phyloP scores from a whole-genome alignment of 192 early-diverging fungal genomes.

The Lobosporangium transversale region DNA sequence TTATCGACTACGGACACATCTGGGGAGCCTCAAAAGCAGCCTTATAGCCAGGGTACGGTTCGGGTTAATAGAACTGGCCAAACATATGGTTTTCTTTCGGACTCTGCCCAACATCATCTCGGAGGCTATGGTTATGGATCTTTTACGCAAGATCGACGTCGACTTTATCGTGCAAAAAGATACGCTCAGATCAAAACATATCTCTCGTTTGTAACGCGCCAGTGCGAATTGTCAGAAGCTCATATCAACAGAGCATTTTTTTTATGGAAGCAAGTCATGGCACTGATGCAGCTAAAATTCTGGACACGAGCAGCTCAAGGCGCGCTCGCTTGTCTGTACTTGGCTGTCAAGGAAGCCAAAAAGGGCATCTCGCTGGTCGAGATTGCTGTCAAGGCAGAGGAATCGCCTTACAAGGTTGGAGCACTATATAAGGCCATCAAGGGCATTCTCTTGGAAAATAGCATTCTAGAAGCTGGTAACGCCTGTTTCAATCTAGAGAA shows the following conservation, averaged over 20 bases:
- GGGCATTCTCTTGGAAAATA: not conserved
- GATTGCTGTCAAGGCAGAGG: not conserved
- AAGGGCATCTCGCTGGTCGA: slow-evolving; percentile 14
- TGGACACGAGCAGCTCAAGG: slow-evolving; percentile 4
- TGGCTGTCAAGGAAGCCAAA: slow-evolving; percentile 25
- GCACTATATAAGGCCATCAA: slow-evolving; percentile 15
- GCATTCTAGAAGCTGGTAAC: not conserved
- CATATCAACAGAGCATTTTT: slow-evolving; percentile 4
- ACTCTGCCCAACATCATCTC: not conserved
- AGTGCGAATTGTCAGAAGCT: not conserved
- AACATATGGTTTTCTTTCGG: no score
- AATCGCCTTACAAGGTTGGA: slow-evolving; percentile 16
- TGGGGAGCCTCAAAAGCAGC: no score
- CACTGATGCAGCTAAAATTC: not conserved
- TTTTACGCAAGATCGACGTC: not conserved
- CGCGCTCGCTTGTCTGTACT: slow-evolving; percentile 33
- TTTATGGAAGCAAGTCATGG: slow-evolving; percentile 15
- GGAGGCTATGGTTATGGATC: slow-evolving; percentile 1
- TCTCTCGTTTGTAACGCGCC: not conserved
- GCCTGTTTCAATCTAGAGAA: slow-evolving; percentile 10
- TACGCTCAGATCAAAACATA: not conserved
- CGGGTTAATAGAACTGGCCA: no score
- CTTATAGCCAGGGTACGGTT: no score
- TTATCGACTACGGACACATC: no score
- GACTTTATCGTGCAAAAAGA: slow-evolving; percentile 1